These are phyloP conservation scores for Coemansia sp. DNA, from an alignment of 192 early-diverging fungal species.

Conservation along the genomic window DNA sequence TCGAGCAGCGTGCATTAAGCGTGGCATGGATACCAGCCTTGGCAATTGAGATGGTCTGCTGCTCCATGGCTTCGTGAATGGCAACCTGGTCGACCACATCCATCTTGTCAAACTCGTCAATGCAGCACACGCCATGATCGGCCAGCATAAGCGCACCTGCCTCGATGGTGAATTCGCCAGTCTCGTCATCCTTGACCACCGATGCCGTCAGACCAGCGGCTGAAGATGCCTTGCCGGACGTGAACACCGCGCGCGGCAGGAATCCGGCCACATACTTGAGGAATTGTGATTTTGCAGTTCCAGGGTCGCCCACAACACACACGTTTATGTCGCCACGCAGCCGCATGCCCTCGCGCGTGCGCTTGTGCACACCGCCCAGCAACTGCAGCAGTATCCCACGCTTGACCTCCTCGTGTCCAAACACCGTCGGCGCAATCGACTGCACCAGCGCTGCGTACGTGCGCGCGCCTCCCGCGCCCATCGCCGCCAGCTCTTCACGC, in stretches of 20 bases:
- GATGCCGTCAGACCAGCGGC: conserved; percentile 95
- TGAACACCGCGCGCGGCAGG: conserved; percentile 91
- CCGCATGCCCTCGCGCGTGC: conserved; percentile 87
- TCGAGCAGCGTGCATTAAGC: conserved; percentile 91
- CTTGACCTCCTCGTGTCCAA: conserved; percentile 93
- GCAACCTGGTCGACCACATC: conserved; percentile 95
- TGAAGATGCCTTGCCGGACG: conserved; percentile 93
- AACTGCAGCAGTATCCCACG: conserved; percentile 92
- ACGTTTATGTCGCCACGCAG: conserved; percentile 98
- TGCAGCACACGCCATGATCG: conserved; percentile 97
- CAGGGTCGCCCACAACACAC: conserved; percentile 94
- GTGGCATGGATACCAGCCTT: conserved; percentile 97
- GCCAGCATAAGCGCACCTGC: conserved; percentile 97
- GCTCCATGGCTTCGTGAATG: conserved; percentile 99
- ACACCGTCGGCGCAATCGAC: conserved; percentile 88
- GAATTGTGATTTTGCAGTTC: conserved; percentile 88
- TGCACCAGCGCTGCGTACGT: conserved; percentile 77
- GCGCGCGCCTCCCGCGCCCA: conserved; percentile 60
- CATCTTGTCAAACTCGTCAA: conserved; percentile 99
- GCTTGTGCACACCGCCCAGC: conserved; percentile 94
- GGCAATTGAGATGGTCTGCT: conserved; percentile 96
- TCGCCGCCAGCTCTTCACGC: conserved; percentile 68
- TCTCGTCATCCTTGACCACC: conserved; percentile 96
- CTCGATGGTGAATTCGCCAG: conserved; percentile 96
- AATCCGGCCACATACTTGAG: conserved; percentile 83